A percentile compares a stretch with the other conserved stretches of the same genome.
Conservation (phyloP, 768 basidiomycete species). For the Mrakia blollopis region DNA sequence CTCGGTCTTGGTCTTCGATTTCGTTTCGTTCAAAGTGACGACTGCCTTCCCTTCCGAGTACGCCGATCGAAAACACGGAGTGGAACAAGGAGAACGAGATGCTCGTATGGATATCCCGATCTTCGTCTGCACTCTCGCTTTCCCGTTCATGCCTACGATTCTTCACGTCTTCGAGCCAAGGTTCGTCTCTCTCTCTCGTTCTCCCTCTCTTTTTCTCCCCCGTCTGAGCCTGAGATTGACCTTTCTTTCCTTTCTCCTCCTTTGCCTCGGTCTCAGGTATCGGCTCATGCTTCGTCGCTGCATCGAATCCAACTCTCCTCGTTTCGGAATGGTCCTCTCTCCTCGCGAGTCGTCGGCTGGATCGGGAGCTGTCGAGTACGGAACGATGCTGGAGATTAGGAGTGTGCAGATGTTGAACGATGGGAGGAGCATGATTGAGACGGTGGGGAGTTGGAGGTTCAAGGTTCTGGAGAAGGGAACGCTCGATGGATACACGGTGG, state of each 20-base stretch:
- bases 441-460: conserved; percentile 69
- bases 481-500: conserved; percentile 86
- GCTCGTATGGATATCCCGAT: conserved; percentile 80
- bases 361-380: conserved; percentile 59
- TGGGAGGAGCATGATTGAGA: conserved; percentile 80
- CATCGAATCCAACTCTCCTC: conserved; percentile 67
- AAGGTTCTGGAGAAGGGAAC: conserved; percentile 75
- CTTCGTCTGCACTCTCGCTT: conserved; percentile 81
- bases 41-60: conserved; percentile 64
- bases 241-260: neutral
- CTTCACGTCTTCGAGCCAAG: conserved; percentile 92
- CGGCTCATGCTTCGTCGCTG: conserved; percentile 96
- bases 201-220: neutral
- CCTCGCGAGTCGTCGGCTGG: conserved; percentile 45
- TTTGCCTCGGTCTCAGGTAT: conserved; percentile 52
- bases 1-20: conserved; percentile 7
- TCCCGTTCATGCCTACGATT: conserved; percentile 83
- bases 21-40: conserved; percentile 51
- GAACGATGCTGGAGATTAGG: conserved; percentile 87
- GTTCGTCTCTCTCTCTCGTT: conserved; percentile 42
- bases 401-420: conserved; percentile 82
- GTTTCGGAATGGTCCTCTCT: conserved; percentile 90
- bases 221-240: no score
- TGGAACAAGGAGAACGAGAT: conserved; percentile 71
- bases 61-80: conserved; percentile 58